Conservation (phyloP, 73 alveolate genomes). For the Breviolum minutum region DNA sequence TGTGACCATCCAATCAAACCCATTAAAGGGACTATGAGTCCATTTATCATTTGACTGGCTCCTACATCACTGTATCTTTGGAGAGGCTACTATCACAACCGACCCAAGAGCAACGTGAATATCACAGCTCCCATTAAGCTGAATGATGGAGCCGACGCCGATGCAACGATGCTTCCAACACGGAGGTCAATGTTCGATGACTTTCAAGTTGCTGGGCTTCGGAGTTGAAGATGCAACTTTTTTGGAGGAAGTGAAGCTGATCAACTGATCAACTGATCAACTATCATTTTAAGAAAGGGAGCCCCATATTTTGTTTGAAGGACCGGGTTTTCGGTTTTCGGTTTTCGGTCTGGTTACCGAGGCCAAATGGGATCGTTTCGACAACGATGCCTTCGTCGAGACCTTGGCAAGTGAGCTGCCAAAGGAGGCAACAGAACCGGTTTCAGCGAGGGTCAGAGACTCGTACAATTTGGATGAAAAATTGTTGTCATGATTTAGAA, state of each 20-base stretch:
- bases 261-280: too few relatives aligned
- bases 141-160: not conserved
- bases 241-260: too few relatives aligned
- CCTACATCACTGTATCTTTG: too few relatives aligned
- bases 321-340: not conserved
- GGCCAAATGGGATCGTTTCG: slow-evolving; percentile 83
- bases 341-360: not conserved
- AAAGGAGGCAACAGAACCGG: not conserved
- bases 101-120: slow-evolving; percentile 37
- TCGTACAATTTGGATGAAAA: too few relatives aligned
- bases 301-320: not conserved
- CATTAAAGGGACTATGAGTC: too few relatives aligned
- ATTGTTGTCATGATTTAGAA: too few relatives aligned
- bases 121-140: slow-evolving; percentile 24
- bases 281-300: too few relatives aligned
- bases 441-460: too few relatives aligned
- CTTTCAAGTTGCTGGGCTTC: not conserved
- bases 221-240: not conserved
- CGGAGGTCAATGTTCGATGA: slow-evolving; percentile 10
- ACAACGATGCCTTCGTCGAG: slow-evolving; percentile 41
- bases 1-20: too few relatives aligned
- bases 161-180: not conserved
- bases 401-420: not conserved
- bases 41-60: too few relatives aligned
- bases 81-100: slow-evolving; percentile 53